phyloP scores from a whole-genome alignment of 371 early-diverging fungal species.

The Lichtheimia hyalospora region DNA sequence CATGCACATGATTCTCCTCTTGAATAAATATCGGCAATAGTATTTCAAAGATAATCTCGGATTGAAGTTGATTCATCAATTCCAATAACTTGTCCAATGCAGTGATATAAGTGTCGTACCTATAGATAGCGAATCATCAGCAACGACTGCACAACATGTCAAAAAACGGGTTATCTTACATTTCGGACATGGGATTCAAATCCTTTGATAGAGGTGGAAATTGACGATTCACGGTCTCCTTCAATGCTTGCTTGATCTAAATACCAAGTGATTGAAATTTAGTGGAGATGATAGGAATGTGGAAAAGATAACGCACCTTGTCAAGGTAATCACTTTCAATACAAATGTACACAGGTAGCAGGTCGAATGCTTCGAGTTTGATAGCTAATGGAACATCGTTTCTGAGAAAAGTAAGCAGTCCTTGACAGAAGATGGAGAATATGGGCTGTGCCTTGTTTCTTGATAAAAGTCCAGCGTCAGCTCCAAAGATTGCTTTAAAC shows the following conservation, averaged over 20 bases:
- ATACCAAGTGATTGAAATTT: neutral
- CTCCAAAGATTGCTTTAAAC: conserved; percentile 43
- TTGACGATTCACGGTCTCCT: conserved; percentile 38
- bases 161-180: conserved; percentile 3
- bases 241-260: conserved; percentile 32
- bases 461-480: conserved; percentile 46
- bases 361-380: conserved; percentile 28
- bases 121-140: conserved; percentile 3
- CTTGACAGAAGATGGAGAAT: conserved; percentile 21
- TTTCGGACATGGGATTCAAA: conserved; percentile 32
- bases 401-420: conserved; percentile 17
- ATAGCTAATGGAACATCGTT: conserved; percentile 15
- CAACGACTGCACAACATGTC: neutral
- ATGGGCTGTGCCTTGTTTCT: conserved; percentile 29
- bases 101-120: conserved; percentile 54
- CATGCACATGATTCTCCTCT: conserved; percentile 53
- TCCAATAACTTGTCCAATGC: conserved; percentile 54
- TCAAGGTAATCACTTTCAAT: conserved; percentile 21
- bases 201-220: conserved; percentile 53
- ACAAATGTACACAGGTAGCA: conserved; percentile 34
- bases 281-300: neutral
- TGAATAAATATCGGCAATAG: conserved; percentile 57
- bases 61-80: conserved; percentile 43
- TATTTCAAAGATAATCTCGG: conserved; percentile 46
- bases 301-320: neutral